Conservation (phyloP, 1,284 basidiomycete genomes). For the Cerrena zonata region DNA sequence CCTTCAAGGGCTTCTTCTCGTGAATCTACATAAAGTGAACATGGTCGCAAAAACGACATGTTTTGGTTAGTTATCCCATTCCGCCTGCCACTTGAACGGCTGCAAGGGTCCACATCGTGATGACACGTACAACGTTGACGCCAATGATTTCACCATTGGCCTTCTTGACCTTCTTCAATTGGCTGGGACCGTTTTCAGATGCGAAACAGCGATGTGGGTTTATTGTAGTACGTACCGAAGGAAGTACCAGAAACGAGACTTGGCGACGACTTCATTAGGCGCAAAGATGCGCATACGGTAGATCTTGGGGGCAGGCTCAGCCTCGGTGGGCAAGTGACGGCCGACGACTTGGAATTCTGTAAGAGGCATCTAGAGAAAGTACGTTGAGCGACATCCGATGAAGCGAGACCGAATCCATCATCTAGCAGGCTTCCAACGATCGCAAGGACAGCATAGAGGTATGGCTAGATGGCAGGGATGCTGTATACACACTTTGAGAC, state of each 20-base stretch:
- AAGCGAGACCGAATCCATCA: slow-evolving; percentile 5
- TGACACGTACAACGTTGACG: slow-evolving; percentile 87
- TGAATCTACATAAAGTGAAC: slow-evolving; percentile 68
- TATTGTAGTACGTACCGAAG: slow-evolving; percentile 51
- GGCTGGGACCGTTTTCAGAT: slow-evolving; percentile 42
- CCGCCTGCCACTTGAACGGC: slow-evolving; percentile 81
- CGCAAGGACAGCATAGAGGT: background rate
- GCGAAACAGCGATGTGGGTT: background rate
- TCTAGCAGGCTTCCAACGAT: background rate
- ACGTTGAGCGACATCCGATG: slow-evolving; percentile 20
- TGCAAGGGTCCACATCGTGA: slow-evolving; percentile 53
- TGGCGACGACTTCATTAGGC: slow-evolving; percentile 96
- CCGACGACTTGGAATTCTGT: slow-evolving; percentile 95
- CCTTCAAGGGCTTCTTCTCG: slow-evolving; percentile 95
- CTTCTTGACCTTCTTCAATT: slow-evolving; percentile 99
- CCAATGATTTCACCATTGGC: slow-evolving; percentile 98
- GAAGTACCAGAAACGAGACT: slow-evolving; percentile 99
- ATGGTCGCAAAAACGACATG: slow-evolving; percentile 19
- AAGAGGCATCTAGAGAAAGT: slow-evolving; percentile 38
- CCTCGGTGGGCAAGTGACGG: slow-evolving; percentile 91
- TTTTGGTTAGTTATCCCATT: slow-evolving; percentile 55
- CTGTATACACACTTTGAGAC: slow-evolving; percentile 6
- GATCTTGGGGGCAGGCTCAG: slow-evolving; percentile 90
- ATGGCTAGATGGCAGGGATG: background rate
- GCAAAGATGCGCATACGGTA: slow-evolving; percentile 99